Evolutionary conservation across 2,329 filamentous ascomycete genomes (phyloP).

Genomic region (Beauveria asiatica): DNA sequence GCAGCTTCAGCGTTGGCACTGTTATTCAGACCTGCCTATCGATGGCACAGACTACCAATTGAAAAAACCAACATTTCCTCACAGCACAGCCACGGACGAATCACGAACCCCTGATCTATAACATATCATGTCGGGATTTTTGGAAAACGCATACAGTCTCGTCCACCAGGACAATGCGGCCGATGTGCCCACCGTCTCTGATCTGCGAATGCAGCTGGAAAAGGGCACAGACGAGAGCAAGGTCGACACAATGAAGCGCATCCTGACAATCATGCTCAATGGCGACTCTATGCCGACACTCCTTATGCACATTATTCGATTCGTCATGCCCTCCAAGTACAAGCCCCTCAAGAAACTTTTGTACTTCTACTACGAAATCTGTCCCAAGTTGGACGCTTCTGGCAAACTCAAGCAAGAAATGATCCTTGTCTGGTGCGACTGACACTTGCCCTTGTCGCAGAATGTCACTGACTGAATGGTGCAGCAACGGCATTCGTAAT

Average conservation of each 20-base stretch:
- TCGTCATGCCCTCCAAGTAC: constrained; percentile 97
- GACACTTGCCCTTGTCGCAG: neutral
- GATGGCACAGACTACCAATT: constrained; percentile 23
- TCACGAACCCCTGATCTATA: constrained; percentile 4
- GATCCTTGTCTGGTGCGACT: constrained; percentile 84
- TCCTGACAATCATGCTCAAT: constrained; percentile 95
- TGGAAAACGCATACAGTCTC: constrained; percentile 92
- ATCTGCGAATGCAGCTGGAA: constrained; percentile 87
- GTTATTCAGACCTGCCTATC: constrained; percentile 19
- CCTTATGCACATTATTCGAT: constrained; percentile 99
- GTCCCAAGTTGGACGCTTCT: constrained; percentile 82
- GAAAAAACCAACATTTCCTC: constrained; percentile 3
- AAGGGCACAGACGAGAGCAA: constrained; percentile 91
- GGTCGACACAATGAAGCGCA: constrained; percentile 91
- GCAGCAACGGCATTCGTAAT: constrained; percentile 93
- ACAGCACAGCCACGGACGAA: neutral
- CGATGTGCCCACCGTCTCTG: constrained; percentile 81
- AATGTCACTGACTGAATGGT: constrained; percentile 3
- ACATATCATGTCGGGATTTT: constrained; percentile 74
- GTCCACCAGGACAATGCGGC: constrained; percentile 96
- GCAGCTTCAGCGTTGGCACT: constrained; percentile 21
- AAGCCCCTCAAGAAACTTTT: constrained; percentile 96
- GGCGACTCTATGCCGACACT: constrained; percentile 91
- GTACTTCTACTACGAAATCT: constrained; percentile 99
- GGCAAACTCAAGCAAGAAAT: constrained; percentile 99